These are phyloP conservation scores for Garcia nutans DNA, from an alignment of 345 rosid species.

Conservation along the genomic window DNA sequence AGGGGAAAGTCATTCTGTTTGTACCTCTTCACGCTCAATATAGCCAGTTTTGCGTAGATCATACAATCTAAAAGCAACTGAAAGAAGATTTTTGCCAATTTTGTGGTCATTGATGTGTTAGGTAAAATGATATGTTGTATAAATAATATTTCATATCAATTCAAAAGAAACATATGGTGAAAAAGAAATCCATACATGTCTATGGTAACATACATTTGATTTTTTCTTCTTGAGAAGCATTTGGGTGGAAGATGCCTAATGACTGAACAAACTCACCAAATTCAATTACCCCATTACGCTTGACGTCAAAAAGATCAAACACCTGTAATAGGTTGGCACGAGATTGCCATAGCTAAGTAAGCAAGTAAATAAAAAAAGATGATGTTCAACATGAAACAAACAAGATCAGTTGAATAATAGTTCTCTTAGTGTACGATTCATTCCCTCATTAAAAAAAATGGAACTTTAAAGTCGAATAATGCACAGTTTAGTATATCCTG, in stretches of 20 bases:
- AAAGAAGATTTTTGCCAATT: conserved; percentile 1
- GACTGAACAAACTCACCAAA: conserved; percentile 75
- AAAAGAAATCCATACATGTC: neutral
- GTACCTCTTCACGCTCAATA: conserved; percentile 61
- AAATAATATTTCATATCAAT: neutral
- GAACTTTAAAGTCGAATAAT: neutral
- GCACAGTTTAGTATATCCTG: neutral
- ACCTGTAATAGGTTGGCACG: conserved; percentile 40
- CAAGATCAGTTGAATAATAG: neutral
- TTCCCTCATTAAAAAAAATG: neutral
- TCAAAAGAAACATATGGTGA: neutral
- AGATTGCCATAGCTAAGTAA: neutral
- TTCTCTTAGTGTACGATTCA: neutral
- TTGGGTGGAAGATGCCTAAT: conserved; percentile 66
- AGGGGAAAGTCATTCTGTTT: neutral
- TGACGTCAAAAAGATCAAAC: conserved; percentile 58
- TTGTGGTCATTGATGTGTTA: neutral
- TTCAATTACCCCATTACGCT: conserved; percentile 60
- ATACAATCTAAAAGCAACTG: conserved; percentile 67
- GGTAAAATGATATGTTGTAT: neutral
- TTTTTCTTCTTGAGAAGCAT: conserved; percentile 48
- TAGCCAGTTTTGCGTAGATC: conserved; percentile 57
- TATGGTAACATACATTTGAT: conserved; percentile 41
- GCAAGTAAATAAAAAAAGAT: neutral
- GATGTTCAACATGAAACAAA: neutral